A percentile compares a stretch with the other conserved stretches of the same genome.
Conservation (phyloP, 306 rosid species). For the Prunus mume region DNA sequence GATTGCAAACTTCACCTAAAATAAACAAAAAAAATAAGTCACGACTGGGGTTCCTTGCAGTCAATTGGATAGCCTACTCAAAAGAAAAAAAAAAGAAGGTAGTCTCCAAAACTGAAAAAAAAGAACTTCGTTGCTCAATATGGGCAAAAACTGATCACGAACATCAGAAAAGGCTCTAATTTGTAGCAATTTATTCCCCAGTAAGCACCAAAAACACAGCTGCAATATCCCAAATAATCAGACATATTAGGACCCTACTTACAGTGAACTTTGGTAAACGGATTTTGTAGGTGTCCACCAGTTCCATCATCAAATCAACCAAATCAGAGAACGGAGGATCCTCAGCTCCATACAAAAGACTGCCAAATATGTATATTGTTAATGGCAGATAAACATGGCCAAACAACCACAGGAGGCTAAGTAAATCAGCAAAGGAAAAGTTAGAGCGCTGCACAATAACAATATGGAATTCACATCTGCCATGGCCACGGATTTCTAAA, state of each 20-base stretch:
- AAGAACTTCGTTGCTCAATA: background rate
- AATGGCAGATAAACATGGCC: constrained; percentile 30
- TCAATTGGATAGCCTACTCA: background rate
- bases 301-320: constrained; percentile 98
- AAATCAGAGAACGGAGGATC: constrained; percentile 98
- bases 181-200: background rate
- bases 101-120: background rate
- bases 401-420: background rate
- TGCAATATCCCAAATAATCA: background rate
- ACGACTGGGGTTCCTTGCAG: background rate
- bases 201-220: background rate
- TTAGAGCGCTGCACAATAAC: background rate
- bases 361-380: constrained; percentile 33
- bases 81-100: too few relatives aligned
- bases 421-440: background rate
- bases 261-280: constrained; percentile 95
- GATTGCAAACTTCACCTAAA: constrained; percentile 89
- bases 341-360: constrained; percentile 96
- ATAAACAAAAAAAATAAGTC: constrained; percentile 6
- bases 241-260: constrained; percentile 28
- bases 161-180: background rate
- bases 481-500: background rate
- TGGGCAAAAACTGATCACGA: background rate
- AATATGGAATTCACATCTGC: background rate
- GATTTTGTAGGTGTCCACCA: constrained; percentile 74